A percentile compares a stretch with the other conserved stretches of the same genome.
These are phyloP conservation scores for Astrocystis sublimbata DNA, from an alignment of 495 filamentous ascomycete genomes.

Conservation along the genomic window DNA sequence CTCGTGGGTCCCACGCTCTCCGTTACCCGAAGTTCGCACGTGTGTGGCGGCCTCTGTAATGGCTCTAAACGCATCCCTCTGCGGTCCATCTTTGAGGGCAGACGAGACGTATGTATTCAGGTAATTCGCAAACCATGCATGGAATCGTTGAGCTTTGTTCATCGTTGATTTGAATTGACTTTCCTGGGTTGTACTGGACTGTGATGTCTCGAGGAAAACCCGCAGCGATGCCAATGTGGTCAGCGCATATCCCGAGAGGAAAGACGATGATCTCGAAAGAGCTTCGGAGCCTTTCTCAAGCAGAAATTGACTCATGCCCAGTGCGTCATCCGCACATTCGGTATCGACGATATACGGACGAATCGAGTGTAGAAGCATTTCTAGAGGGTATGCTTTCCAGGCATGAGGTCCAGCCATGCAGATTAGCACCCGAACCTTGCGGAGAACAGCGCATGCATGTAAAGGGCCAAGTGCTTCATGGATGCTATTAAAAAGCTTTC, in stretches of 20 bases:
- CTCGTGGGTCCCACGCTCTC: slow-evolving; percentile 62
- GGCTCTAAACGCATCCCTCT: slow-evolving; percentile 58
- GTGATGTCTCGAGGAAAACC: slow-evolving; percentile 66
- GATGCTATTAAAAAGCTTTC: slow-evolving; percentile 75
- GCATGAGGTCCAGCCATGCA: slow-evolving; percentile 72
- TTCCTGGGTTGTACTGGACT: slow-evolving; percentile 72
- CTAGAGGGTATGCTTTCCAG: slow-evolving; percentile 77
- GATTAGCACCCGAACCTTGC: slow-evolving; percentile 80
- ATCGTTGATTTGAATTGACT: slow-evolving; percentile 70
- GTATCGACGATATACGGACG: slow-evolving; percentile 75
- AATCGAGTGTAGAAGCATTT: slow-evolving; percentile 85
- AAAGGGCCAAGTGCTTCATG: slow-evolving; percentile 86
- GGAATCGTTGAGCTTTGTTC: slow-evolving; percentile 65
- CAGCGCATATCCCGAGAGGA: slow-evolving; percentile 75
- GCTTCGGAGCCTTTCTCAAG: slow-evolving; percentile 67
- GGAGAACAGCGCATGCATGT: slow-evolving; percentile 80
- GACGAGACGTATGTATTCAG: slow-evolving; percentile 57
- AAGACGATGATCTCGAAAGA: slow-evolving; percentile 64
- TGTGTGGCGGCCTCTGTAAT: slow-evolving; percentile 64
- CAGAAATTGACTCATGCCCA: slow-evolving; percentile 86
- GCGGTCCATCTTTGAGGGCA: slow-evolving; percentile 45
- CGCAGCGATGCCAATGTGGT: slow-evolving; percentile 73
- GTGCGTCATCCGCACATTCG: slow-evolving; percentile 87
- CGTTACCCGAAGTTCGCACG: slow-evolving; percentile 59
- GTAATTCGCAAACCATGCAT: slow-evolving; percentile 68